Evolutionary conservation across 225 moss, liverwort and hornwort genomes (phyloP), one percentile per base, ranked within the genome.

Genomic region (Antitrichia curtipendula): DNA sequence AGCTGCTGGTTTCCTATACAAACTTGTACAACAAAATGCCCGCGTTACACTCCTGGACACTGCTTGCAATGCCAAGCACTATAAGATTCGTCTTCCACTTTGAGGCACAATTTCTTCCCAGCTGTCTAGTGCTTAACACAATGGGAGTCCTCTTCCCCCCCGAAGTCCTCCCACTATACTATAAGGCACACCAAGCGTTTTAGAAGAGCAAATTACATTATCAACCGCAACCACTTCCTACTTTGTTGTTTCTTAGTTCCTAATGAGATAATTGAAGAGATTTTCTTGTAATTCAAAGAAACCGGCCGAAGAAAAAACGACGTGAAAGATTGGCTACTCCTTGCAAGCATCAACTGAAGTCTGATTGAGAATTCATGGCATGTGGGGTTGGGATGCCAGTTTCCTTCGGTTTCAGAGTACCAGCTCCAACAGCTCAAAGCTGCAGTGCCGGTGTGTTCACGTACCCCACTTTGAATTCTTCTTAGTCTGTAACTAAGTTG

Each of bases 331-430:
- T 66, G 7, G 7, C 3, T 10, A 19, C 49, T 75, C 12, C 68
- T 77, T 82, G 71, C 32, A 50, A 75, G 20, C 47, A 36, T 22
- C 12, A 21, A 50, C 4, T 50, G 4, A 15, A 50, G 10, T 61
- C 43, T 66, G 7, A 75, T 61, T 86, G 68, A 66, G 27, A 49
- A 47, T 58, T 11, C 17, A 27, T 74, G 47, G 50, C 15, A 50
- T 50, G 78, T 31, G 81, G 69, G 83, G 7, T 58, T 36, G 86
- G 82, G 32, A 53, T 87, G 82, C 29, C 94, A 94, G 94, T 94
- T 92, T 88, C 94, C 92, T 28, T 83, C 87, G 4, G 86, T 94
- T n/a, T 94, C 94, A 22, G 81, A 91, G 43, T 63, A 70, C 54
- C 94, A 94, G 38, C 89, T 94, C 62, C 43, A 90, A 84, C 91